Conservation (phyloP, 768 basidiomycete species). For the Lyophyllum shimeji region DNA sequence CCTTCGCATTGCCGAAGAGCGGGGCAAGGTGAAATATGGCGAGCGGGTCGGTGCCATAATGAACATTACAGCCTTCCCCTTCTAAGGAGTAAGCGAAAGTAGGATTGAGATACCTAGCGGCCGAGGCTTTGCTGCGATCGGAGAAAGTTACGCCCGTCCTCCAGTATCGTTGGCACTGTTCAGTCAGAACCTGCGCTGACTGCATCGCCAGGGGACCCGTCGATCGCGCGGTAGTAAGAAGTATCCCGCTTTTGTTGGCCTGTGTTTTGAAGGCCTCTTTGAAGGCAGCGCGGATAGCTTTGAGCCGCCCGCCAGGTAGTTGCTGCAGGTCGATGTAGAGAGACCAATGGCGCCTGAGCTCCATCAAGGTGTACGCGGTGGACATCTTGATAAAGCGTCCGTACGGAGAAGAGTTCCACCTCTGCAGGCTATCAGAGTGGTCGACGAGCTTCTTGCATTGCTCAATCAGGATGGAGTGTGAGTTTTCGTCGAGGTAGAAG, state of each 20-base stretch:
- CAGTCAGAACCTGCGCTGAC: slow-evolving; percentile 11
- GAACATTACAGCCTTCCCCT: slow-evolving; percentile 38
- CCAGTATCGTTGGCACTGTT: slow-evolving; percentile 37
- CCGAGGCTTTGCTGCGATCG: slow-evolving; percentile 10
- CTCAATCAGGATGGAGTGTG: slow-evolving; percentile 28
- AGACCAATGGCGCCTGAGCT: slow-evolving; percentile 41
- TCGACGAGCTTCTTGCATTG: slow-evolving; percentile 41
- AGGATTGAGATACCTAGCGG: slow-evolving; percentile 39
- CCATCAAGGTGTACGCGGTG: slow-evolving; percentile 34
- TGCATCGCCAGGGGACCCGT: slow-evolving; percentile 34
- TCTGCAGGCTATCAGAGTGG: slow-evolving; percentile 27
- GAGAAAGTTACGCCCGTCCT: slow-evolving; percentile 37
- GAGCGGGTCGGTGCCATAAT: slow-evolving; percentile 45
- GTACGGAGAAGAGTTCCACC: slow-evolving; percentile 43
- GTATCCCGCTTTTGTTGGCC: neutral
- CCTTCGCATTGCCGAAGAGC: slow-evolving; percentile 14
- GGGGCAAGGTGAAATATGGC: slow-evolving; percentile 36
- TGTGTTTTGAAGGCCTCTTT: slow-evolving; percentile 18
- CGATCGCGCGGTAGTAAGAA: slow-evolving; percentile 20
- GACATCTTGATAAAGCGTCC: slow-evolving; percentile 35
- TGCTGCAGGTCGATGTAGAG: slow-evolving; percentile 30
- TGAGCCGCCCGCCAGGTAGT: slow-evolving; percentile 20
- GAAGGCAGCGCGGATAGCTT: slow-evolving; percentile 22
- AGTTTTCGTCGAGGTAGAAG: slow-evolving; percentile 39
- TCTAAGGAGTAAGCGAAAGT: slow-evolving; percentile 41